Base-by-base conservation (phyloP, 306 rosid species). In the Cyamopsis tetragonoloba region DNA sequence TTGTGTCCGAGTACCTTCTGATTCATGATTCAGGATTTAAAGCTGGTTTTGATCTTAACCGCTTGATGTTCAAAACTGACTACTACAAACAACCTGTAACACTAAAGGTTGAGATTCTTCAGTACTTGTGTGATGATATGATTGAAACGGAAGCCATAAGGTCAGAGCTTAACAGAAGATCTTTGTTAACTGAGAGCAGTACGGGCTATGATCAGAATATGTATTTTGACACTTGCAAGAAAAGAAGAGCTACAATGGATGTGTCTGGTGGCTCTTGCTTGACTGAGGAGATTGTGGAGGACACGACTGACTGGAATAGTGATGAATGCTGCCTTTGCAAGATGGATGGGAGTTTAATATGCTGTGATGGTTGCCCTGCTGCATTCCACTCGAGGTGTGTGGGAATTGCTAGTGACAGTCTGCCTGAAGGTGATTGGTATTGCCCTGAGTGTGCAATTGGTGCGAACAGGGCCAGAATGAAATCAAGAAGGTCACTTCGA, bases 311-410 rank as follows among this genome's bases (percentile, higher is more conserved):
- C 81, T 77, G 88, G 95, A 93, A 93, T 79, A 86, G 89, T 69
- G 99, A 93, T 58, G 99, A 95, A 47, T 95, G 99, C 73, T 95
- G 89, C 73, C 95, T 93, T 42, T 95, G 99, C 75, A 95, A 88
- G 85, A 90, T 95, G 99, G 99, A 95, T 58, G 99, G 99, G 46
- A 90, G 28, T 81, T 85, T 95, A 75, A 90, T 95, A 82, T 95
- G 99, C 79, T 95, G 99, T 73, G 99, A 95, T 80, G 99, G 99
- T 27, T 95, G 99, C 63, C 99, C 99, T 68, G 95, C 97, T 75
- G 99, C 99, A 65, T 95, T 83, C 73, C 99, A 95, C 81, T 87
- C 96, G 53, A 88, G 71, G 80, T 95, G 99, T 77, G 97, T 88
- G 2, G 97, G 97, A 62, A 62, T 90, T 70, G 74, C 77, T 34